Conservation (phyloP, 768 basidiomycete species). For the Collybia sp. region DNA sequence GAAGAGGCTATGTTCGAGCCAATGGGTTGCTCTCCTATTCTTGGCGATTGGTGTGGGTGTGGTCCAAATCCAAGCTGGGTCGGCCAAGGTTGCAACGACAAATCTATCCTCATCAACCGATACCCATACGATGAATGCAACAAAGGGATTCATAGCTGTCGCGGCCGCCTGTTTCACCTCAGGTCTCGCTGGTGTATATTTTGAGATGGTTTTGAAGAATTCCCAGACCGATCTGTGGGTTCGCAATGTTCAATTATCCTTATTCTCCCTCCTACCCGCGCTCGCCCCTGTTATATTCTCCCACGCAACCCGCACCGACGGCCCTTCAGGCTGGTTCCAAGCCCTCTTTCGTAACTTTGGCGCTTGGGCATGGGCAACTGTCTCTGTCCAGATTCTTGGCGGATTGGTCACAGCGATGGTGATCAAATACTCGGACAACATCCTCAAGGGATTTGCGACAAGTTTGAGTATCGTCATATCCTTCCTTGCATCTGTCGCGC, state of each 20-base stretch:
- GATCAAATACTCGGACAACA: slow-evolving; percentile 92
- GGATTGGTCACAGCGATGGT: slow-evolving; percentile 90
- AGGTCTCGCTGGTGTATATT: slow-evolving; percentile 95
- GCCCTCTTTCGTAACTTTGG: slow-evolving; percentile 79
- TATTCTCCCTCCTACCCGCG: slow-evolving; percentile 91
- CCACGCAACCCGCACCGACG: slow-evolving; percentile 25
- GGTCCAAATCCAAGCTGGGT: slow-evolving; percentile 73
- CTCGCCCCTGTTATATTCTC: slow-evolving; percentile 70
- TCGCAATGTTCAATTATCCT: slow-evolving; percentile 91
- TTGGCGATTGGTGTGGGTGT: slow-evolving; percentile 87
- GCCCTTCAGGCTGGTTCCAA: slow-evolving; percentile 29
- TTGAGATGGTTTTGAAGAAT: slow-evolving; percentile 95
- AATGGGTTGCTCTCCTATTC: slow-evolving; percentile 84
- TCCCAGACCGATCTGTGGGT: slow-evolving; percentile 91
- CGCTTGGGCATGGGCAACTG: slow-evolving; percentile 86
- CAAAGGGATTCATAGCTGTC: slow-evolving; percentile 89
- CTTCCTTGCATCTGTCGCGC: slow-evolving; percentile 85
- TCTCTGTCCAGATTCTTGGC: slow-evolving; percentile 84
- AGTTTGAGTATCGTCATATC: slow-evolving; percentile 92
- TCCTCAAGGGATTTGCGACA: slow-evolving; percentile 93
- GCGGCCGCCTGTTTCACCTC: slow-evolving; percentile 91
- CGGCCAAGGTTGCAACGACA: slow-evolving; percentile 16
- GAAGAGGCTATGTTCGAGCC: slow-evolving; percentile 62
- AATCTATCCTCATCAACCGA: slow-evolving; percentile 16
- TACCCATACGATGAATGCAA: slow-evolving; percentile 65